Base-by-base conservation (phyloP, 2,329 filamentous ascomycete genomes). In the Neonectria sp. region DNA sequence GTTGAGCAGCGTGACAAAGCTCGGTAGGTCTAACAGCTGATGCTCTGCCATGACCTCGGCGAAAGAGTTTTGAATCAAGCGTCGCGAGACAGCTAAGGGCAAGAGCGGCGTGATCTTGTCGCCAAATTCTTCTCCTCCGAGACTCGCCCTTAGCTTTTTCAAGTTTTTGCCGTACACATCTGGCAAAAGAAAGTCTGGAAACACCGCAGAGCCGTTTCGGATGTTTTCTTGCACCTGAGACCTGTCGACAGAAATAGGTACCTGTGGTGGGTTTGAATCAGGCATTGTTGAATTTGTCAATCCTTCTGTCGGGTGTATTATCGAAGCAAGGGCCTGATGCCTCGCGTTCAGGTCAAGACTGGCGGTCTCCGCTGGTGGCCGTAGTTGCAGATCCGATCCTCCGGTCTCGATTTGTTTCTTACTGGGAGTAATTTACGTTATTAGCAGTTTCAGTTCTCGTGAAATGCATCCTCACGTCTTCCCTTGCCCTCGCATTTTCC, bases 21-120 rank as follows among this genome's bases (percentile, higher is more conserved):
- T 31, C 15, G 17, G 17, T 15, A 45, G 13, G 40, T 48, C 55
- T 15, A 58, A 12, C 4, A 58, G 40, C 9, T 58, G 55, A 58
- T 58, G 27, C 7, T 58, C 55, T 9, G 27, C 40, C 55, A 58
- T 58, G 40, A 58, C 29, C 2, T 58, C 55, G n/a, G 27, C 7
- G 25, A 35, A 48, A 3, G 55, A 58, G 27, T 48, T 58, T 46
- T 58, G 35, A 33, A 58, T 24, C 55, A 58, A 21, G 15, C 40
- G 55, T 48, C 40, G 15, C n/a, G 55, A 58, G 13, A 58, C 29
- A 21, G 12, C n/a, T 5, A 13, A 27, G 24, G 55, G 55, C 11
- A 58, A 21, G 25, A 58, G 55, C 7, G 55, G 55, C 3, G 55
- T 48, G 9, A 48, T 33, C 15, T n/a, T 21, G 31, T 33, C 3